Evolutionary conservation across 164 flowering plant genomes (phyloP).

Genomic region (Echeveria elegans): DNA sequence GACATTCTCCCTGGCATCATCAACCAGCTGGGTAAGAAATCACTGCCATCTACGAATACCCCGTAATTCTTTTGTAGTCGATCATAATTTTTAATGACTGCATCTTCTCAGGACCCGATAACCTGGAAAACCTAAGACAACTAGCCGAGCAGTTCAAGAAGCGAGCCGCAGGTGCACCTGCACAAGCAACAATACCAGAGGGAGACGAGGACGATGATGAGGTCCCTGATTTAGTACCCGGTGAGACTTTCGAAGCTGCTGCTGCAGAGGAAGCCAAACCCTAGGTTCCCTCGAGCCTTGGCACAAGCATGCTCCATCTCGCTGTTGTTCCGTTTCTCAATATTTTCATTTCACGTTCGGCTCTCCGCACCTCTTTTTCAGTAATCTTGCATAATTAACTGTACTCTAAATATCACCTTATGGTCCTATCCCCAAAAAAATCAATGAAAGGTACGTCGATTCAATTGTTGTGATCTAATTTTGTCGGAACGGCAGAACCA

Average conservation of each 20-base stretch:
- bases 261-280: slow-evolving; percentile 2
- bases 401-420: too few species aligned
- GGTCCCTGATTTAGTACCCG: neutral
- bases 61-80: neutral
- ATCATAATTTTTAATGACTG: neutral
- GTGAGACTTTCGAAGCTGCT: neutral
- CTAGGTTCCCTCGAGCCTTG: neutral
- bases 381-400: neutral
- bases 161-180: neutral
- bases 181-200: slow-evolving; percentile 4
- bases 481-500: too few species aligned
- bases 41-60: neutral
- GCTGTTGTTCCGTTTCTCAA: neutral
- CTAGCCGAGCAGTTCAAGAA: slow-evolving; percentile 4
- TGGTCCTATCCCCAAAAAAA: too few species aligned
- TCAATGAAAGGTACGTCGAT: too few species aligned
- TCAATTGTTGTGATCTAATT: too few species aligned
- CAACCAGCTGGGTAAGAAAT: slow-evolving; percentile 3
- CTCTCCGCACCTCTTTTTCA: neutral
- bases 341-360: neutral
- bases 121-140: neutral
- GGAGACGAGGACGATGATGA: neutral
- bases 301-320: neutral
- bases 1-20: slow-evolving; percentile 5
- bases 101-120: neutral